Conservation (phyloP, 495 filamentous ascomycete species). For the Bacidia gigantensis region DNA sequence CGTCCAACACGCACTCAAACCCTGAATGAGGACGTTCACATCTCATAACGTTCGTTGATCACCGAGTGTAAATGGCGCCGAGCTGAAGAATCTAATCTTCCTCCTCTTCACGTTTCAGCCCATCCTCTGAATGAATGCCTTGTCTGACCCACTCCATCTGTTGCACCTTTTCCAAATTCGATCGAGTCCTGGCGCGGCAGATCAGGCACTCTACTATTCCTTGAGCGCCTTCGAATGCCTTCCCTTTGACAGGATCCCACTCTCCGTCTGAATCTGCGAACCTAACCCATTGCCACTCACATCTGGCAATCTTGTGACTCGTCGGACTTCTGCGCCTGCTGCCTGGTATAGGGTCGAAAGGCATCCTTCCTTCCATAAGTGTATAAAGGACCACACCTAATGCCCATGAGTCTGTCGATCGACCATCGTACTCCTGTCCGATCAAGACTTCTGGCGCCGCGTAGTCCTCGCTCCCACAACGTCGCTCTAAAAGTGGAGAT, state of each 20-base stretch:
- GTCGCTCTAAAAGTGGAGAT: slow-evolving; percentile 61
- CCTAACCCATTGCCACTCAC: slow-evolving; percentile 87
- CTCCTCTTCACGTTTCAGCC: slow-evolving; percentile 56
- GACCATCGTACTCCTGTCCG: slow-evolving; percentile 89
- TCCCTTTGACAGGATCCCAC: slow-evolving; percentile 45
- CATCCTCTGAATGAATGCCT: slow-evolving; percentile 57
- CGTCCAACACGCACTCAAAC: not conserved
- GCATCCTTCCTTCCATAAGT: slow-evolving; percentile 78
- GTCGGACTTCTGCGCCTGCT: slow-evolving; percentile 57
- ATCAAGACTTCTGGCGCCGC: slow-evolving; percentile 93
- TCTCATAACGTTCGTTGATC: not conserved
- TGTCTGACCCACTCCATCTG: slow-evolving; percentile 60
- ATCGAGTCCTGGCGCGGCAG: slow-evolving; percentile 63
- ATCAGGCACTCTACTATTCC: slow-evolving; percentile 69
- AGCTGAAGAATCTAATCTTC: slow-evolving; percentile 26
- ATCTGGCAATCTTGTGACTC: slow-evolving; percentile 83
- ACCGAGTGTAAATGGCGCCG: not conserved
- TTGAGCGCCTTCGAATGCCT: slow-evolving; percentile 57
- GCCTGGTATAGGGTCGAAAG: slow-evolving; percentile 75
- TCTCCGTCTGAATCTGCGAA: slow-evolving; percentile 66
- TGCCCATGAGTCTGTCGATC: slow-evolving; percentile 86
- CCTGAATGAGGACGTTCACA: not conserved
- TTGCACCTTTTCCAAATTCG: slow-evolving; percentile 55
- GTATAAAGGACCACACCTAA: slow-evolving; percentile 88
- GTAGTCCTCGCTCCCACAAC: slow-evolving; percentile 94